Conservation (phyloP, 2,329 filamentous ascomycete genomes). For the Trichoderma sp. region DNA sequence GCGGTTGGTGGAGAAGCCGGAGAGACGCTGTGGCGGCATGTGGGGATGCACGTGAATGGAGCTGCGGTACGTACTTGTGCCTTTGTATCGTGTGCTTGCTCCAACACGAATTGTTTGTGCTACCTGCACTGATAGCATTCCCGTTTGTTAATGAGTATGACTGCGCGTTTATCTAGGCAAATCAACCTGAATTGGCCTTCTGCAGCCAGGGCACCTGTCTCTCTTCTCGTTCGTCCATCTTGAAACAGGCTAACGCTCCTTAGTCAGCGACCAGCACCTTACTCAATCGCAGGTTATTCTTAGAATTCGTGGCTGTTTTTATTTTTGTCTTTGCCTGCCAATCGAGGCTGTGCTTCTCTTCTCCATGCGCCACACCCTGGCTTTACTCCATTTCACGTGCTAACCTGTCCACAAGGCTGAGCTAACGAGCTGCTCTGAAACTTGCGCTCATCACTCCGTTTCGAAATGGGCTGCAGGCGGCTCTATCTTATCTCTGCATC, state of each 20-base stretch:
- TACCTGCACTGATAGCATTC: background rate
- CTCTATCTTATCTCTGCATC: background rate
- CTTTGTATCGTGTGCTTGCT: background rate
- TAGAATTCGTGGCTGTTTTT: slow-evolving; percentile 1
- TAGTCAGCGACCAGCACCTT: slow-evolving; percentile 4
- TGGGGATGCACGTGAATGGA: background rate
- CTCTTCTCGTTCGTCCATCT: background rate
- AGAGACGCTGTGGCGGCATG: background rate
- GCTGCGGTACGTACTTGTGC: background rate
- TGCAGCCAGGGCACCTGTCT: too few species aligned
- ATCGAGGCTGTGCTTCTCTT: background rate
- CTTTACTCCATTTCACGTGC: background rate
- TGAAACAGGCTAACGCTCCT: background rate
- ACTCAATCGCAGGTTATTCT: slow-evolving; percentile 10
- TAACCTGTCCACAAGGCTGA: slow-evolving; percentile 4
- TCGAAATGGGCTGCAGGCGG: background rate
- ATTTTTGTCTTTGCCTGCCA: background rate
- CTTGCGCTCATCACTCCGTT: background rate
- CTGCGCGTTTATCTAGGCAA: background rate
- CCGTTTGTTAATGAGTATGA: background rate
- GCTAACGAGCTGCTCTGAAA: background rate
- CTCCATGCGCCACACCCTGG: background rate
- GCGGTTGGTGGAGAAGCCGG: background rate
- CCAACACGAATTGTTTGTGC: background rate
- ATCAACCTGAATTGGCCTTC: too few species aligned